Evolutionary conservation across 768 basidiomycete species (phyloP), one percentile per base, ranked within the genome.

Genomic region (Leccinum subtestaceum): DNA sequence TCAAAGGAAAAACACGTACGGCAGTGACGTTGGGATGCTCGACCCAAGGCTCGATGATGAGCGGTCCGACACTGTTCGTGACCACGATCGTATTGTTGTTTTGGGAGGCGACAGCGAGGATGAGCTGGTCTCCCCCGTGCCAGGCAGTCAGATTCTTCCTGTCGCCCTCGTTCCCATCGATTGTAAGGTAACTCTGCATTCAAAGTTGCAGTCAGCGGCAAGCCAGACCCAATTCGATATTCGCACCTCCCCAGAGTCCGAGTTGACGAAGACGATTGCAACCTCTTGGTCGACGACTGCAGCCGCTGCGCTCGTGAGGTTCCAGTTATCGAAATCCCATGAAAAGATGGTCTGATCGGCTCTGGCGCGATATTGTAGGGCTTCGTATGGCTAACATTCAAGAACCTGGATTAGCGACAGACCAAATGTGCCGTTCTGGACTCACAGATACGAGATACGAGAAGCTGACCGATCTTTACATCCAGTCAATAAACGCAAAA

Each of bases 11-110:
- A 78, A 81, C 11, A 76, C 85, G 65, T n/a, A 86, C 82, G 2
- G 77, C 85, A 5, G 85, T 85, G 63, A 87, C 81, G 60, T 94
- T 94, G 1, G 89, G 84, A 60, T 95, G 81, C 13, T 81, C 78
- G 27, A 85, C 85, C 91, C 91, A 94, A 9, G 78, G 67, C 72
- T 93, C 82, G n/a, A 83, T 67, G 50, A 78, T 73, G 3, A 90
- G 81, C 0, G 88, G 86, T 3, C 93, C 93, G 34, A 92, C 88
- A 8, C 84, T 84, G 72, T 93, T 87, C 2, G 89, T 76, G 15
- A 95, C 82, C 25, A 93, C 94, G 55, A 95, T 81, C 5, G 89
- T 92, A 70, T 92, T 92, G 61, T 76, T 82, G 72, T 86, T 87
- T 0, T 83, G 80, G 5, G 82, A 78, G 0, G 93, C 91, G 4